Conservation (phyloP, 1,284 basidiomycete genomes). For the Puccinia novopanici region DNA sequence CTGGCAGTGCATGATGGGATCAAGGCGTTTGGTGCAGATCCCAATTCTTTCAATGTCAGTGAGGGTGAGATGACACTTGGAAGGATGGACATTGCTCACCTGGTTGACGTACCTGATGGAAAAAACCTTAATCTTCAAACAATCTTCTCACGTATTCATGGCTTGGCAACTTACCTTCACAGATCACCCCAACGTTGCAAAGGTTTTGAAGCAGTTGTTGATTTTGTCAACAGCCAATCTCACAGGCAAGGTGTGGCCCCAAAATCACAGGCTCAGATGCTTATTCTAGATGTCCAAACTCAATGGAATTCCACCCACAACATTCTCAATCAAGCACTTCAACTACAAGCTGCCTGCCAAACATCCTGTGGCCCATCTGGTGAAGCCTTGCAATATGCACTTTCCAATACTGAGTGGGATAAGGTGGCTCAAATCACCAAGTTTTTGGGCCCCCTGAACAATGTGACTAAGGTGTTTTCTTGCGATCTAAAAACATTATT, state of each 20-base stretch:
- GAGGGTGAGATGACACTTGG: not conserved
- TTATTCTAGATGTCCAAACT: not conserved
- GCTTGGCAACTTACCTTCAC: not conserved
- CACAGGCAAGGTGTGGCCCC: no score
- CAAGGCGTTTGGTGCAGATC: not conserved
- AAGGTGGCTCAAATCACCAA: not conserved
- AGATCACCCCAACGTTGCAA: not conserved
- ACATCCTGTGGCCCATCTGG: not conserved
- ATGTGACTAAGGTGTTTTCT: slow-evolving; percentile 7
- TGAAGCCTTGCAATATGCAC: not conserved
- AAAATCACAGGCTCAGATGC: not conserved
- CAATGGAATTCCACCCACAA: no score
- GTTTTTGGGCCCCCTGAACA: not conserved
- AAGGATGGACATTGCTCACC: not conserved
- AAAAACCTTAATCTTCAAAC: not conserved
- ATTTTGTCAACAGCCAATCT: not conserved
- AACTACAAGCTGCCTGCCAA: not conserved
- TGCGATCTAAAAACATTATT: not conserved
- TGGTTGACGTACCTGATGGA: not conserved
- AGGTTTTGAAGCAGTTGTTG: not conserved
- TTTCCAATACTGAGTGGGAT: not conserved
- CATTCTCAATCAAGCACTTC: slow-evolving; percentile 7
- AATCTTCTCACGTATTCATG: not conserved
- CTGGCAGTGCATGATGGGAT: not conserved
- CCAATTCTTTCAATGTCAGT: not conserved